Evolutionary conservation across 208 protist species (phyloP).

Genomic region (Wallacemonas sp.): DNA sequence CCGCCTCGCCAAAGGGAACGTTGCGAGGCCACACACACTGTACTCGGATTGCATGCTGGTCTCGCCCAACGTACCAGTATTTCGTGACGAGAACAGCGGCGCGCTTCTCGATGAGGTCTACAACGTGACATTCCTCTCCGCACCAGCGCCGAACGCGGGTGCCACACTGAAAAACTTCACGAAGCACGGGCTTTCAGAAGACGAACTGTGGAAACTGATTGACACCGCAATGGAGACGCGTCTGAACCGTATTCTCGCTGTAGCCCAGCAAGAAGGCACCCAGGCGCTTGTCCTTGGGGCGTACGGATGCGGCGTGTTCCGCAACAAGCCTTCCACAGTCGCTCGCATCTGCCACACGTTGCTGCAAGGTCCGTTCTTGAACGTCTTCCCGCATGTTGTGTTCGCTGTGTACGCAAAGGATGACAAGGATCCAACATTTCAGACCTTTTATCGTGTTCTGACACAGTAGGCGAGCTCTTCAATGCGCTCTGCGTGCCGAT

Average conservation of each 20-base stretch:
- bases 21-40: conserved; percentile 13
- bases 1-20: neutral
- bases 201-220: conserved; percentile 4
- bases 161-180: conserved; percentile 13
- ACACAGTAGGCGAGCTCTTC: too few species aligned
- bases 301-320: conserved; percentile 27
- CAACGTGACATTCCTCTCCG: conserved; percentile 16
- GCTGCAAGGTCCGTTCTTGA: conserved; percentile 2
- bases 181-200: neutral
- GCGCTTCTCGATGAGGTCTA: conserved; percentile 14
- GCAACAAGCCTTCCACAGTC: conserved; percentile 8
- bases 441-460: neutral
- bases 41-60: conserved; percentile 19
- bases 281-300: conserved; percentile 16
- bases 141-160: conserved; percentile 23
- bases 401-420: conserved; percentile 18
- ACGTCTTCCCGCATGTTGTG: conserved; percentile 15
- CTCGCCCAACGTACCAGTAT: conserved; percentile 16
- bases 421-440: neutral
- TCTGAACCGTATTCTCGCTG: conserved; percentile 15
- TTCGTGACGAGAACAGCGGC: conserved; percentile 20
- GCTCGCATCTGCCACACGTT: neutral
- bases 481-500: too few species aligned
- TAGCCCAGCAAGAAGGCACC: neutral
- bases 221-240: conserved; percentile 1